Base-by-base conservation (phyloP, 228 moss, liverwort and hornwort genomes). In the Sphagnum magellanicum region DNA sequence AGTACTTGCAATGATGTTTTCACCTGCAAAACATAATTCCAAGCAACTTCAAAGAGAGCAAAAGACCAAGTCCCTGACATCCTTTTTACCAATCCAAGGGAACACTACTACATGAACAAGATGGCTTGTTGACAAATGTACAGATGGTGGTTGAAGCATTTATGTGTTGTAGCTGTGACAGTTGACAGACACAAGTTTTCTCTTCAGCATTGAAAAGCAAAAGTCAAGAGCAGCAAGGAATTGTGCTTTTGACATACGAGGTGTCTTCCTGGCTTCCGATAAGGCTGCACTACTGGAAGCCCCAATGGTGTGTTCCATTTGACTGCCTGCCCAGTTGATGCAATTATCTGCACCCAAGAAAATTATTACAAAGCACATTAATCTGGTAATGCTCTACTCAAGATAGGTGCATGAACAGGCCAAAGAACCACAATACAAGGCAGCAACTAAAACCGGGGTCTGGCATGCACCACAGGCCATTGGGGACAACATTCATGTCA, bases 1-100 rank as follows among this genome's bases (percentile, higher is more conserved):
- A 98, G 84, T 67, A 93, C 81, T 74, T 94, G 98, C 73, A 98
- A 85, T 48, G 90, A 82, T 70, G 94, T 98, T 79, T 90, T 98
- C 12, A 98, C 92, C 93, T 97, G 72, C 60, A 78, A 49, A 48
- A 55, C 12, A 12, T 12, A 55, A 8, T 55, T 12, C 55, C 55
- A 8, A 8, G 55, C 9, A 8, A 55, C 55, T 12, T 55, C 12
- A 55, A 32, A 32, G 32, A 32, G 32, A 32, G 32, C 32, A 2
- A 32, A 32, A 32, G 32, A 32, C 32, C 32, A 32, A 32, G 32
- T 32, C 3, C 32, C 32, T 32, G 32, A 32, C 32, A 32, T 32
- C 32, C 32, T 32, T 32, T 32, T 1, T 32, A 32, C 32, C 32
- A 32, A 32, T 32, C 32, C 32, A 32, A 32, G 2, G 32, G 32